A percentile compares a stretch with the other conserved stretches of the same genome.
These are phyloP conservation scores for Crepidotus variabilis DNA, from an alignment of 768 basidiomycete genomes.

Conservation along the genomic window DNA sequence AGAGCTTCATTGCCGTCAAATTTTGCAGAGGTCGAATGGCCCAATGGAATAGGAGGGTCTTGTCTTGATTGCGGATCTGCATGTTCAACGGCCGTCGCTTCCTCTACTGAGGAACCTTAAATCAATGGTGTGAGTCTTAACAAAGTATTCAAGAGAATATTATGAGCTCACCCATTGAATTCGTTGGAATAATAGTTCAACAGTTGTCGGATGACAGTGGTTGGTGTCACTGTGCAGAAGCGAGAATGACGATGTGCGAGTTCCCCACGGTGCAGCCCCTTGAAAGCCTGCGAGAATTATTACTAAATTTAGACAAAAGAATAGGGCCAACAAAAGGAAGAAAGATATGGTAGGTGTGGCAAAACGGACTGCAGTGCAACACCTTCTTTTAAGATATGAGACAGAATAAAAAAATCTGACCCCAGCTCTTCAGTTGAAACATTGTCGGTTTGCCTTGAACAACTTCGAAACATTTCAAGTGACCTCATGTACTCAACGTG, in stretches of 20 bases:
- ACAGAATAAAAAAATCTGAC: too few species aligned
- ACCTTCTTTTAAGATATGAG: too few species aligned
- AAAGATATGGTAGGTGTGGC: too few species aligned
- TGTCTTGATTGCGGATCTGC: neutral
- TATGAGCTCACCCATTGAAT: neutral
- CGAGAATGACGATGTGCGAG: neutral
- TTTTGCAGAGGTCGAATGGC: neutral
- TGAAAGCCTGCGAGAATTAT: too few species aligned
- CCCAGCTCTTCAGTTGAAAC: too few species aligned
- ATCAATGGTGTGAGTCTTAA: neutral
- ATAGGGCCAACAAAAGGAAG: too few species aligned
- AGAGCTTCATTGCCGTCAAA: neutral
- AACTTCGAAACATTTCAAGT: too few species aligned
- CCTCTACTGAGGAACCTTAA: neutral
- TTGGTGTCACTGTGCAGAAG: neutral
- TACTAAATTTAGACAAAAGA: too few species aligned
- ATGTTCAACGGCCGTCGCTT: neutral
- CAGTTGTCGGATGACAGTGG: neutral
- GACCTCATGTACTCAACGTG: too few species aligned
- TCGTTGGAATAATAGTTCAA: neutral
- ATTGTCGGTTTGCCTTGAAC: too few species aligned
- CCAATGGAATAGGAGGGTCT: neutral
- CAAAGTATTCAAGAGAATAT: neutral
- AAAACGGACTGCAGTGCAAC: too few species aligned
- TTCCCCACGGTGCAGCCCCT: too few species aligned